Percentiles rank a stretch among this genome's conserved stretches.
phyloP scores from a whole-genome alignment of 306 rosid genomes.

The Mimosa pudica region DNA sequence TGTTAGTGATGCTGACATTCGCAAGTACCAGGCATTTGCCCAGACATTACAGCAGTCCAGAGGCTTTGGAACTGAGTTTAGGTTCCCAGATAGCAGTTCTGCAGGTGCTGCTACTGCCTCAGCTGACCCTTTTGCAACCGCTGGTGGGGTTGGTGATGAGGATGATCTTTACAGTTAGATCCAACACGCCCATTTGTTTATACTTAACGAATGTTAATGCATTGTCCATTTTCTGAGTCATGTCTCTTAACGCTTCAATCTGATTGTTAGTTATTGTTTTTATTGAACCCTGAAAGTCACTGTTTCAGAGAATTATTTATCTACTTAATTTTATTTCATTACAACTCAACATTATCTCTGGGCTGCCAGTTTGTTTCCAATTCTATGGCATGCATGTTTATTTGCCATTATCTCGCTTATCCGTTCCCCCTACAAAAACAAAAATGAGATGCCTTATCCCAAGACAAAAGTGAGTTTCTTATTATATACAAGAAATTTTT shows the following conservation, averaged over 20 bases:
- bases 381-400: too few relatives aligned
- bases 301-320: too few relatives aligned
- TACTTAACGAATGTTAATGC: not conserved
- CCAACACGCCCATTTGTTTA: not conserved
- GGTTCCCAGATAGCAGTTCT: slow-evolving; percentile 51
- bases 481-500: too few relatives aligned
- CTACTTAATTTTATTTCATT: too few relatives aligned
- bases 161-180: slow-evolving; percentile 72
- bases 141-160: slow-evolving; percentile 67
- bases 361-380: too few relatives aligned
- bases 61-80: slow-evolving; percentile 71
- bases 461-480: too few relatives aligned
- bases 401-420: too few relatives aligned
- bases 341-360: too few relatives aligned
- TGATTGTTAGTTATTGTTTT: too few relatives aligned
- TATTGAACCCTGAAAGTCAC: too few relatives aligned
- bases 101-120: slow-evolving; percentile 39
- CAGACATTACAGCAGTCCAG: slow-evolving; percentile 79
- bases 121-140: slow-evolving; percentile 63
- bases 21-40: slow-evolving; percentile 82
- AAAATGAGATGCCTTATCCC: too few relatives aligned
- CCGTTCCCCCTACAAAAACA: too few relatives aligned
- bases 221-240: not conserved
- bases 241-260: not conserved
- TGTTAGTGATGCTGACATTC: slow-evolving; percentile 80